Conservation (phyloP, 2,329 filamentous ascomycete species). For the Gaeumannomyces sp. region DNA sequence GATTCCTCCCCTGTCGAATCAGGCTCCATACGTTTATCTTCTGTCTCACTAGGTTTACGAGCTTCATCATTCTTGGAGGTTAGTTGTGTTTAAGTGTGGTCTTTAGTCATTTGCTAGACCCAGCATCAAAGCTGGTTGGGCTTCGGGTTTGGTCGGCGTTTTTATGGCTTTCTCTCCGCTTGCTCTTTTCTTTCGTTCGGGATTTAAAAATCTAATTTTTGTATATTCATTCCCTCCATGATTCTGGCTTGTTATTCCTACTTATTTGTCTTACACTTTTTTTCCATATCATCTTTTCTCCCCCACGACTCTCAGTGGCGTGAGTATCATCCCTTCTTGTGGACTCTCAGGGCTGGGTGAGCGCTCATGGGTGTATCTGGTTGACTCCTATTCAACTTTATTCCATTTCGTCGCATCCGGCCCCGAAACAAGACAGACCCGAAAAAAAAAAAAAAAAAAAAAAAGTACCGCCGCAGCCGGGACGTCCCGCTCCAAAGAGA, state of each 20-base stretch:
- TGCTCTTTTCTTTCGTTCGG: background rate
- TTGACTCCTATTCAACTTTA: background rate
- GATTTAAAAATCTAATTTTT: slow-evolving; percentile 2
- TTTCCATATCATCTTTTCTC: background rate
- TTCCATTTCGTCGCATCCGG: background rate
- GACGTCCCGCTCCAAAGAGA: too few species aligned
- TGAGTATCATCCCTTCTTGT: background rate
- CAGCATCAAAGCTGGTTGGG: background rate
- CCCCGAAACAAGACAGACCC: background rate
- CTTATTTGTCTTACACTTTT: background rate
- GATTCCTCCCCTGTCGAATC: background rate
- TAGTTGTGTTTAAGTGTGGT: slow-evolving; percentile 6
- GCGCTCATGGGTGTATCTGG: too few species aligned
- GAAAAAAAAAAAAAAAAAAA: background rate
- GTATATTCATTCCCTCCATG: background rate
- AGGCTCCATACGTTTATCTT: background rate
- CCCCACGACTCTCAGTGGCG: too few species aligned
- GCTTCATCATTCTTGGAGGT: slow-evolving; percentile 6
- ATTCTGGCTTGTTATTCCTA: background rate
- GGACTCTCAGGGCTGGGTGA: background rate
- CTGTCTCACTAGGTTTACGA: slow-evolving; percentile 1
- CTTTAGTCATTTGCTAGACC: background rate
- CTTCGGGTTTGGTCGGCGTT: background rate
- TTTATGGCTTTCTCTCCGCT: background rate
- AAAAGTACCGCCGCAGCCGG: background rate